Evolutionary conservation across 305 asterid species (phyloP), one percentile per base, ranked within the genome.

Genomic region (Ajuga reptans): DNA sequence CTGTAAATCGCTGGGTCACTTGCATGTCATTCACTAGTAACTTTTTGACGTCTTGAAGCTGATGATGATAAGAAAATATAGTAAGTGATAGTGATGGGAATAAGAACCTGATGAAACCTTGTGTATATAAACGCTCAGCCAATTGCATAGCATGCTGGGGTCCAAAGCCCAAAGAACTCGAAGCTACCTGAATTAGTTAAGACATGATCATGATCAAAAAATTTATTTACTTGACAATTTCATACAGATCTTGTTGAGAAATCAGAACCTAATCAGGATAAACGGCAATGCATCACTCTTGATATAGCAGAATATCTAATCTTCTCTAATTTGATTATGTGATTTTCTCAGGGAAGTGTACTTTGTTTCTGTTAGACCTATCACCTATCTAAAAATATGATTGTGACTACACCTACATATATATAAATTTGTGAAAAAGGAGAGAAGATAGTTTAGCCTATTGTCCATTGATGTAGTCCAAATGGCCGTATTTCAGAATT

Each of bases 41-140:
- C 2, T 21, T 61, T 64, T 63, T 7, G 50, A 43, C n/a, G 56
- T 71, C 36, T 6, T 31, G 57, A 72, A 64, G 49, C 36, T 36
- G 39, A 41, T n/a, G 36, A 52, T 42, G 64, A 42, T 51, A 54
- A 56, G 41, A 24, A 42, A 54, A 57, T 58, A 56, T 37, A 68
- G 47, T 9, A 18, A 66, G 64, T 58, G 56, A 63, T 10, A 43
- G 49, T 12, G 60, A 53, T 45, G 31, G 64, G 77, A 60, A 50
- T 17, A 42, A 55, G 67, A 72, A 91, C 96, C 97, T 91, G 89
- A 88, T 84, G 77, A 79, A 91, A 82, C 97, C 97, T 82, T 87
- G 97, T 71, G 95, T 91, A 55, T 91, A 91, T 66, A 91, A 81
- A 63, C 96, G 97, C 85, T 90, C 97, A 58, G 97, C 97, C 83